Evolutionary conservation across 495 filamentous ascomycete genomes (phyloP).

Genomic region (Penicilliopsis zonata): DNA sequence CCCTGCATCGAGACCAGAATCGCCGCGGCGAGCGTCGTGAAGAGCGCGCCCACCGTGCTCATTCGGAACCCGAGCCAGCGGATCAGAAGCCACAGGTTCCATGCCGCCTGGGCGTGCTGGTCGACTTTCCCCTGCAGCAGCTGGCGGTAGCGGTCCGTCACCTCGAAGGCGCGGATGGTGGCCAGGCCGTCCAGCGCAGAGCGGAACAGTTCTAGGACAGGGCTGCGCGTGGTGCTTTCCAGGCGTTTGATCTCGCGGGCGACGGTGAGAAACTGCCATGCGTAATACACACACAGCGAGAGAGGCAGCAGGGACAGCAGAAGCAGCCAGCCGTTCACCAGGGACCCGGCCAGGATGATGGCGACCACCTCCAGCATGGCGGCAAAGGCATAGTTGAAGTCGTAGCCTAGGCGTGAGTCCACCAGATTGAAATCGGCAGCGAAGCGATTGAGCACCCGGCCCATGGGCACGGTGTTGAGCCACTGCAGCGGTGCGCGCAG

Average conservation of each 20-base stretch:
- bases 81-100: conserved; percentile 59
- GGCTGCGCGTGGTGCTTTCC: conserved; percentile 60
- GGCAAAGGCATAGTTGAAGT: conserved; percentile 42
- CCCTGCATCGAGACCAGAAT: conserved; percentile 42
- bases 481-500: conserved; percentile 61
- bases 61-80: conserved; percentile 58
- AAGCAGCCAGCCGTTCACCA: conserved; percentile 21
- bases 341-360: conserved; percentile 19
- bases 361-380: conserved; percentile 23
- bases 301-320: conserved; percentile 13
- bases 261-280: conserved; percentile 47
- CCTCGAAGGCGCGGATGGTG: conserved; percentile 67
- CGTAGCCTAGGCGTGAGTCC: conserved; percentile 51
- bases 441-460: conserved; percentile 69
- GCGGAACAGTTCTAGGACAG: conserved; percentile 67
- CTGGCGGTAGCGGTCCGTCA: conserved; percentile 47
- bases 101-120: conserved; percentile 46
- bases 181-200: conserved; percentile 57
- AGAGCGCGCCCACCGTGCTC: conserved; percentile 44
- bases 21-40: conserved; percentile 43
- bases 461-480: conserved; percentile 72
- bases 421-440: conserved; percentile 64
- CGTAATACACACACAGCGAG: conserved; percentile 42
- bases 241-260: conserved; percentile 69
- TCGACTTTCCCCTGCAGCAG: conserved; percentile 58